These are phyloP conservation scores for Pugionium cornutum DNA, from an alignment of 345 rosid species.

Conservation along the genomic window DNA sequence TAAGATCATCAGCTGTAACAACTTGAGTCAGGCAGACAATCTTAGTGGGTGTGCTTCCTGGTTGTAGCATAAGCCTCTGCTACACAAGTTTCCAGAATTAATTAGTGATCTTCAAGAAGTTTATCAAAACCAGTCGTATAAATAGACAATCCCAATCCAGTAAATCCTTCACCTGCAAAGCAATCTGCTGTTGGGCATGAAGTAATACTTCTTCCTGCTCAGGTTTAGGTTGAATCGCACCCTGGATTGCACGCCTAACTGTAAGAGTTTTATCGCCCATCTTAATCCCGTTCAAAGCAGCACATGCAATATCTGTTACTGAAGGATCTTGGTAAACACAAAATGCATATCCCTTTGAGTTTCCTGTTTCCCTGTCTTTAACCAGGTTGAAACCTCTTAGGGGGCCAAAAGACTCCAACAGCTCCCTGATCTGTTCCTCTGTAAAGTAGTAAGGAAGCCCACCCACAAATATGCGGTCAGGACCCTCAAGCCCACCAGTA, in stretches of 20 bases:
- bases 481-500: constrained; percentile 99
- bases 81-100: constrained; percentile 5
- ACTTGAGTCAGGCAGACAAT: constrained; percentile 93
- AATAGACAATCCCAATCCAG: constrained; percentile 12
- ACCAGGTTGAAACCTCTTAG: constrained; percentile 92
- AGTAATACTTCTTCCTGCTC: constrained; percentile 87
- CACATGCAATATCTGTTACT: constrained; percentile 98
- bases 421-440: constrained; percentile 91
- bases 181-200: constrained; percentile 98
- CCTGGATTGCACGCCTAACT: constrained; percentile 94
- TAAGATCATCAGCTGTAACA: constrained; percentile 72
- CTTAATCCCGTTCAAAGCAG: constrained; percentile 92
- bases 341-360: constrained; percentile 95
- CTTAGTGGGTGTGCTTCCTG: constrained; percentile 66
- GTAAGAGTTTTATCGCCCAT: constrained; percentile 99
- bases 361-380: constrained; percentile 97
- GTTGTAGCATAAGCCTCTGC: constrained; percentile 85
- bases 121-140: neutral
- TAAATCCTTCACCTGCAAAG: constrained; percentile 67
- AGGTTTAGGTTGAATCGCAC: constrained; percentile 84
- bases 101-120: constrained; percentile 11
- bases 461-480: constrained; percentile 97
- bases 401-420: constrained; percentile 93
- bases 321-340: constrained; percentile 93
- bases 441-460: constrained; percentile 96